phyloP scores from a whole-genome alignment of 164 flowering plant species.

The Taxillus chinensis region DNA sequence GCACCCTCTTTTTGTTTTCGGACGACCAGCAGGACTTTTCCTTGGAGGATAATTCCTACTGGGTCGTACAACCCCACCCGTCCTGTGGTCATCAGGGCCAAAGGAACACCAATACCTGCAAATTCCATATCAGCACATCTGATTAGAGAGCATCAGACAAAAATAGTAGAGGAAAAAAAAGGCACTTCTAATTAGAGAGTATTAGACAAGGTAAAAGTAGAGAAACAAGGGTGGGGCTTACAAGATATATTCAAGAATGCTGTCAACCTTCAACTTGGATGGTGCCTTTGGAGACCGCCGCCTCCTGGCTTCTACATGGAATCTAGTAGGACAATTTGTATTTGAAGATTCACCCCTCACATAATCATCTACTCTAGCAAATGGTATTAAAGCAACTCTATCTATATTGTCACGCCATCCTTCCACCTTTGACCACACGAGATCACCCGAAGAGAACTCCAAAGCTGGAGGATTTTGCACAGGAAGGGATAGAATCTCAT shows the following conservation, averaged over 20 bases:
- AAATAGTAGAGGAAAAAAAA: too few relatives aligned
- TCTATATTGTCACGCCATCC: conserved; percentile 86
- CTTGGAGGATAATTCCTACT: conserved; percentile 68
- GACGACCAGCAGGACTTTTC: conserved; percentile 81
- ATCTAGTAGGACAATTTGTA: conserved; percentile 84
- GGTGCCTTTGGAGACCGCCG: conserved; percentile 34
- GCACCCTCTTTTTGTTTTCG: conserved; percentile 91
- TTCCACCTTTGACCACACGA: conserved; percentile 89
- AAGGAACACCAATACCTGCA: conserved; percentile 98
- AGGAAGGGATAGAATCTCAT: conserved; percentile 73
- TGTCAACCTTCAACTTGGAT: conserved; percentile 89
- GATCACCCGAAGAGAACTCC: conserved; percentile 72
- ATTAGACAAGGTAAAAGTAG: too few relatives aligned
- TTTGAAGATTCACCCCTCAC: conserved; percentile 81
- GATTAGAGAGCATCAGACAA: too few relatives aligned
- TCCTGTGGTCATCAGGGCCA: conserved; percentile 95
- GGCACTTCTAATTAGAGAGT: too few relatives aligned
- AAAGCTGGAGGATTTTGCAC: conserved; percentile 78
- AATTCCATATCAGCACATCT: conserved; percentile 12
- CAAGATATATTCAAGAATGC: conserved; percentile 89
- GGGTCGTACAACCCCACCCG: conserved; percentile 79
- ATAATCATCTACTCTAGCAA: conserved; percentile 89
- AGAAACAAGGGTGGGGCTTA: conserved; percentile 25
- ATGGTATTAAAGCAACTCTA: conserved; percentile 80
- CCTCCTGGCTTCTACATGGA: conserved; percentile 94